These are phyloP conservation scores for Urochloa ruziziensis DNA, from an alignment of 176 grass and related monocot genomes.

Conservation along the genomic window DNA sequence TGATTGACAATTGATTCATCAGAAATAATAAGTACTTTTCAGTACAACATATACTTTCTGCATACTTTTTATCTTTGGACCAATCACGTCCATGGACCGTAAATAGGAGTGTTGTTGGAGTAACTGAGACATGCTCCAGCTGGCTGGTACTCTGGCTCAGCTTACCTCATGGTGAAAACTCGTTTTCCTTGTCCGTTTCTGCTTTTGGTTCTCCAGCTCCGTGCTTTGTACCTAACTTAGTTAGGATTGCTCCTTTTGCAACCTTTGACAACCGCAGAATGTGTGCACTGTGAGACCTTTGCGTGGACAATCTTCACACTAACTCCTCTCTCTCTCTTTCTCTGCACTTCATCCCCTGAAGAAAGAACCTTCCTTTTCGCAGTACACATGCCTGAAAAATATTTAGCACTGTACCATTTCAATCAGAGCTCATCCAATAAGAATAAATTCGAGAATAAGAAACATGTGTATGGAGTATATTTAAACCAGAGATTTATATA, in stretches of 20 bases:
- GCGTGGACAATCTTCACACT: not conserved
- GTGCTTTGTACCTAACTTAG: slow-evolving; percentile 33
- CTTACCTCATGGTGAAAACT: not conserved
- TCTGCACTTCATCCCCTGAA: not conserved
- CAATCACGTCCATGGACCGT: not conserved
- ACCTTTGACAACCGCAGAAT: slow-evolving; percentile 14
- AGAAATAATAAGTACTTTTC: not conserved
- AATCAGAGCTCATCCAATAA: not conserved
- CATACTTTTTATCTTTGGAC: not conserved
- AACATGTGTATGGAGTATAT: not conserved
- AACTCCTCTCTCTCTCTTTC: not conserved
- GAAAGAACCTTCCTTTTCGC: not conserved
- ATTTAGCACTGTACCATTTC: not conserved
- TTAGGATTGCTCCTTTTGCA: slow-evolving; percentile 8
- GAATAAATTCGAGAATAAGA: slow-evolving; percentile 18
- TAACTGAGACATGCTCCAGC: not conserved
- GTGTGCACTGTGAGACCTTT: not conserved
- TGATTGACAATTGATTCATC: not conserved
- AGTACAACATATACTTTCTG: not conserved
- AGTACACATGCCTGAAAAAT: not conserved
- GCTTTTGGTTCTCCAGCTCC: not conserved
- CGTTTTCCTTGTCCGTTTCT: not conserved
- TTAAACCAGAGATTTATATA: too few species aligned
- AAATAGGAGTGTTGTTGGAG: not conserved
- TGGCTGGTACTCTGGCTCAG: not conserved